Base-by-base conservation (phyloP, 1,284 basidiomycete genomes). In the Somion occarium region DNA sequence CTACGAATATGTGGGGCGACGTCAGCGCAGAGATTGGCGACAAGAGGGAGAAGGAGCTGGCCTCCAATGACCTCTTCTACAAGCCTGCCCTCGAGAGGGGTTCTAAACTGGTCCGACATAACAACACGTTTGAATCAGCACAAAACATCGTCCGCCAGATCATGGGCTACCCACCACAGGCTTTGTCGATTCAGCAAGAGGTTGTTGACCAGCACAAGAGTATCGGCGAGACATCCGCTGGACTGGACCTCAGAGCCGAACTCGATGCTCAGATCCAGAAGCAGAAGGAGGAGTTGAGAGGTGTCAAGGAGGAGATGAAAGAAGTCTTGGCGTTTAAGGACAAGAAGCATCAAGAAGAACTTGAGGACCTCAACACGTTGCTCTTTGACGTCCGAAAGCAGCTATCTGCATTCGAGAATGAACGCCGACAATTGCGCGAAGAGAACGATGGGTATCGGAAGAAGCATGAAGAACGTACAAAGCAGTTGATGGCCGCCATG, bases 1-100 rank as follows among this genome's bases (percentile, higher is more conserved):
- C 72, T 25, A 80, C 76, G 45, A 78, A 70, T 50, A 78, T 75
- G 73, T 80, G 78, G 78, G 68, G 68, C 13, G 65, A 67, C 49
- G 65, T 73, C 38, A 64, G 67, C 47, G 34, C 44, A 19, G 49
- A 42, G 3, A 46, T 48, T 11, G 53, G 30, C 2, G 50, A 46
- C 12, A 26, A 18, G 5, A 25, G 52, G 15, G 44, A 50, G 43
- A 25, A 38, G 2, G 48, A 53, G 43, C 37, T 53, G 12, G 20
- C 25, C 12, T 23, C 22, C 22, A 46, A 41, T 27, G 48, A 53
- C 25, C 24, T 38, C 2, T 53, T 53, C 34, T 50, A 50, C 49
- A 49, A 47, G 23, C 44, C 52, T 15, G 52, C 39, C 2, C 5
- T 53, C 3, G 52, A 50, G 20, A 51, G 38, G 44, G 52, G 52